phyloP scores from a whole-genome alignment of 2,329 filamentous ascomycete species.

The Fusarium clavum region DNA sequence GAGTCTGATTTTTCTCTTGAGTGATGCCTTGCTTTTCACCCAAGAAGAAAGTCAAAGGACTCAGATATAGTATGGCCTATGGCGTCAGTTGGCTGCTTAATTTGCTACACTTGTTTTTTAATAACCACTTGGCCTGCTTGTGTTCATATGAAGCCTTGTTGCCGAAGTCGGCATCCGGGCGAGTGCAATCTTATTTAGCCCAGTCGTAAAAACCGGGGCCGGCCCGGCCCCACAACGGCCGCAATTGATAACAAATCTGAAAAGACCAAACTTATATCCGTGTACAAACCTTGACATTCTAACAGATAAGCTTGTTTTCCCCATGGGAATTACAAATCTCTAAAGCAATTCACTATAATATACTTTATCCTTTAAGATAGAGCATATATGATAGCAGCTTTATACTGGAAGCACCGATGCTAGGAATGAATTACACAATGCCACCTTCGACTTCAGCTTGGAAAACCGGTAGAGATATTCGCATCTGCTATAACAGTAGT shows the following conservation, averaged over 20 bases:
- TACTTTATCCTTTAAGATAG: no score
- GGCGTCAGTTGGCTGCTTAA: not conserved
- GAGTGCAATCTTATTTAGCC: not conserved
- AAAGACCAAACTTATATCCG: not conserved
- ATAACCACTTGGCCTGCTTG: not conserved
- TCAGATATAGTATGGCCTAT: not conserved
- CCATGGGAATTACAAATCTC: not conserved
- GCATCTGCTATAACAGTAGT: not conserved
- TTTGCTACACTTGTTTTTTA: not conserved
- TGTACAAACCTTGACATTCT: not conserved
- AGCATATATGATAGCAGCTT: no score
- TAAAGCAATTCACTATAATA: no score
- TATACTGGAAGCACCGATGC: not conserved
- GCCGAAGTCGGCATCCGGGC: slow-evolving; percentile 35
- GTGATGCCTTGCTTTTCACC: not conserved
- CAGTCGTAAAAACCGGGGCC: slow-evolving; percentile 16
- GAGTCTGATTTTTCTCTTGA: not conserved
- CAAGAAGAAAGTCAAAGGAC: not conserved
- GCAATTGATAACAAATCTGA: not conserved
- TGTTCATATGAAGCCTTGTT: slow-evolving; percentile 20
- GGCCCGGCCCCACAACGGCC: slow-evolving; percentile 10
- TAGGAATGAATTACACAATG: not conserved
- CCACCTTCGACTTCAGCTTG: not conserved
- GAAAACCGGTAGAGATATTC: not conserved
- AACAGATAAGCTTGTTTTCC: not conserved